Conservation (phyloP, 2,329 filamentous ascomycete genomes). For the Cordyceps javanica region DNA sequence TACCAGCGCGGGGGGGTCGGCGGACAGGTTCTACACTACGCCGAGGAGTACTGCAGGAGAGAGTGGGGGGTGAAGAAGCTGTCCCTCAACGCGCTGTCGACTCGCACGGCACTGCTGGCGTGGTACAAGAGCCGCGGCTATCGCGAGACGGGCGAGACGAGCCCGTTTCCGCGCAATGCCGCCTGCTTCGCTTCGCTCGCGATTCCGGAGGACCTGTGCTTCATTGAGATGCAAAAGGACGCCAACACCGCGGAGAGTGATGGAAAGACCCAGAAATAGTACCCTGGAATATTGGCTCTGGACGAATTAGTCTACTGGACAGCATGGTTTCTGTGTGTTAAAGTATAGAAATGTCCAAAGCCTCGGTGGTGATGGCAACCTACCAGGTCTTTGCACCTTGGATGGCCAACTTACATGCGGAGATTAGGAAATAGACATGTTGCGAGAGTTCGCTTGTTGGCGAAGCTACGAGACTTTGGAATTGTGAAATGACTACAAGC, state of each 20-base stretch:
- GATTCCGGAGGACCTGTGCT: slow-evolving; percentile 26
- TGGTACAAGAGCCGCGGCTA: slow-evolving; percentile 33
- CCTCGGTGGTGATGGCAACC: too few relatives aligned
- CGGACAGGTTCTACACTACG: slow-evolving; percentile 23
- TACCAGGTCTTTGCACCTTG: too few relatives aligned
- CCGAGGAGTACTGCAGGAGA: slow-evolving; percentile 23
- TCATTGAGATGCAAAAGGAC: slow-evolving; percentile 31
- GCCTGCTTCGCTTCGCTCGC: slow-evolving; percentile 5
- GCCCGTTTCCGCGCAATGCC: slow-evolving; percentile 25
- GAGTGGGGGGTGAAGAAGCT: slow-evolving; percentile 23
- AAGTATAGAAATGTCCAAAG: too few relatives aligned
- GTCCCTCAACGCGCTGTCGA: slow-evolving; percentile 29
- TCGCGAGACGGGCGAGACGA: slow-evolving; percentile 25
- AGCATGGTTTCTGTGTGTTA: too few relatives aligned
- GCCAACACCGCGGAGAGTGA: background rate
- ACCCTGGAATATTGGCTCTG: too few relatives aligned
- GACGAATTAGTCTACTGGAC: too few relatives aligned
- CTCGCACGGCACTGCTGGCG: slow-evolving; percentile 26
- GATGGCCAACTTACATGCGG: too few relatives aligned
- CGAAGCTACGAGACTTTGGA: too few relatives aligned
- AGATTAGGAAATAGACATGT: too few relatives aligned
- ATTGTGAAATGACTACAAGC: too few relatives aligned
- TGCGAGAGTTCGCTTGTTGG: too few relatives aligned
- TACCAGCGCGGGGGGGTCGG: slow-evolving; percentile 27
- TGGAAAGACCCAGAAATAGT: background rate